Percentiles rank a stretch among this genome's conserved stretches.
phyloP scores from a whole-genome alignment of 2,329 filamentous ascomycete genomes.

The Fonsecaea monophora region DNA sequence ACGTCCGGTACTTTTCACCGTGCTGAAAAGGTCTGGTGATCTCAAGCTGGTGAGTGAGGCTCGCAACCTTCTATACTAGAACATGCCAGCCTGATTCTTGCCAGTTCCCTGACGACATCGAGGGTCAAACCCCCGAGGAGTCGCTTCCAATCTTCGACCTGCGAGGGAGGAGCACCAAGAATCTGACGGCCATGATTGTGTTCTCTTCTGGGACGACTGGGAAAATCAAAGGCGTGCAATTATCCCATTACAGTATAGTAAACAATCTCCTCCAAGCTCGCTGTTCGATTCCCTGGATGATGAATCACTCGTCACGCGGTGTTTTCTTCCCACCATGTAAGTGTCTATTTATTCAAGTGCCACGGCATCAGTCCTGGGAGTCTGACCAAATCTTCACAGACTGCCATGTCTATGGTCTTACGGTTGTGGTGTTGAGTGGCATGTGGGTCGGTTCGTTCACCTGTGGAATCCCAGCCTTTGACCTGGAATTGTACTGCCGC shows the following conservation, averaged over 20 bases:
- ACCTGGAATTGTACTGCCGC: constrained; percentile 61
- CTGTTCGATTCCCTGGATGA: constrained; percentile 22
- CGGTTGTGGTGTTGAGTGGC: constrained; percentile 56
- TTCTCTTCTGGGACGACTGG: constrained; percentile 46
- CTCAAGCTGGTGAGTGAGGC: constrained; percentile 15
- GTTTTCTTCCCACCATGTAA: constrained; percentile 33
- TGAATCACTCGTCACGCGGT: constrained; percentile 17
- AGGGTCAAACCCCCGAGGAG: constrained; percentile 17
- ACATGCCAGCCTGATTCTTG: background rate
- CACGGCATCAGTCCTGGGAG: background rate
- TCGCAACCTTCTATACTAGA: background rate
- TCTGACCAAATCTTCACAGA: constrained; percentile 27
- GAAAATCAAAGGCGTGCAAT: constrained; percentile 46
- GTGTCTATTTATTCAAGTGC: background rate
- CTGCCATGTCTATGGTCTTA: constrained; percentile 53
- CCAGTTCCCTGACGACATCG: constrained; percentile 25
- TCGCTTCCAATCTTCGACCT: constrained; percentile 39
- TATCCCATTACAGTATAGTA: constrained; percentile 54
- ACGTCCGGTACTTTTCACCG: constrained; percentile 25
- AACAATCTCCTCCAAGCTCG: constrained; percentile 42
- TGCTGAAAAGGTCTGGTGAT: constrained; percentile 17
- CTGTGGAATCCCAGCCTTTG: constrained; percentile 63
- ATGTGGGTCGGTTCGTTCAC: constrained; percentile 56
- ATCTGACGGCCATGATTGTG: constrained; percentile 36
- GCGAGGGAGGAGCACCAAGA: constrained; percentile 34